Evolutionary conservation across 495 filamentous ascomycete species (phyloP).

Genomic region (Paragyromitra xinjiangensis): DNA sequence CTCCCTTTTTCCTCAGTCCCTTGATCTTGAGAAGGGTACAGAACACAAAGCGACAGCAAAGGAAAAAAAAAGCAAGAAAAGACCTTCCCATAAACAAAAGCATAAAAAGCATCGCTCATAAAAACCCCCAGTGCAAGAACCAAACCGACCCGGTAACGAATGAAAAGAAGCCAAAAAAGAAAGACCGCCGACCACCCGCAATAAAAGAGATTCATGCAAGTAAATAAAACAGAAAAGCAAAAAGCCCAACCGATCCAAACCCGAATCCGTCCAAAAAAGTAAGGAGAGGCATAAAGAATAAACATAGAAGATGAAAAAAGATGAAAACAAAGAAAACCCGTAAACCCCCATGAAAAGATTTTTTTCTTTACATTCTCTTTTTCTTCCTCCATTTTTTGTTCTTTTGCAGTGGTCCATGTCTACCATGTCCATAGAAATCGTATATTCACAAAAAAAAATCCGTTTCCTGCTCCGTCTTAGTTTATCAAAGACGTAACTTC

Average conservation of each 20-base stretch:
- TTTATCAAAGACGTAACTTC: constrained; percentile 54
- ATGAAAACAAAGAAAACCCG: constrained; percentile 45
- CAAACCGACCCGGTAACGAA: constrained; percentile 50
- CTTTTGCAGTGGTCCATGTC: constrained; percentile 26
- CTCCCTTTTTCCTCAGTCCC: constrained; percentile 14
- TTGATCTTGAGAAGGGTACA: constrained; percentile 30
- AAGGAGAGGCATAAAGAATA: constrained; percentile 47
- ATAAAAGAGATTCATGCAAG: constrained; percentile 29
- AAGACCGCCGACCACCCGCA: constrained; percentile 36
- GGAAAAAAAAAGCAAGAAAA: constrained; percentile 24
- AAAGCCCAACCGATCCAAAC: constrained; percentile 50
- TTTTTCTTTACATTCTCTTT: constrained; percentile 37
- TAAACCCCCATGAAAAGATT: constrained; percentile 35
- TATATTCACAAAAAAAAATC: constrained; percentile 50
- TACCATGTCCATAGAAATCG: constrained; percentile 34
- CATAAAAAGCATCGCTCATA: constrained; percentile 48
- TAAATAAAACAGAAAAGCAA: constrained; percentile 44
- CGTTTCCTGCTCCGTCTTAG: not conserved
- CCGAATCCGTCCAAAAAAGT: constrained; percentile 44
- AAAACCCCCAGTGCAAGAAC: constrained; percentile 41
- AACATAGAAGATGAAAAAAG: constrained; percentile 40
- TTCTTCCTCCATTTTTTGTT: constrained; percentile 13
- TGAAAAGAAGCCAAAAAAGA: constrained; percentile 49
- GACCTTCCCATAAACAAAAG: constrained; percentile 40
- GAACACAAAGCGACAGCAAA: constrained; percentile 4